Evolutionary conservation across 768 basidiomycete genomes (phyloP), one percentile per base, ranked within the genome.

Genomic region (Rhizopogon sp.): DNA sequence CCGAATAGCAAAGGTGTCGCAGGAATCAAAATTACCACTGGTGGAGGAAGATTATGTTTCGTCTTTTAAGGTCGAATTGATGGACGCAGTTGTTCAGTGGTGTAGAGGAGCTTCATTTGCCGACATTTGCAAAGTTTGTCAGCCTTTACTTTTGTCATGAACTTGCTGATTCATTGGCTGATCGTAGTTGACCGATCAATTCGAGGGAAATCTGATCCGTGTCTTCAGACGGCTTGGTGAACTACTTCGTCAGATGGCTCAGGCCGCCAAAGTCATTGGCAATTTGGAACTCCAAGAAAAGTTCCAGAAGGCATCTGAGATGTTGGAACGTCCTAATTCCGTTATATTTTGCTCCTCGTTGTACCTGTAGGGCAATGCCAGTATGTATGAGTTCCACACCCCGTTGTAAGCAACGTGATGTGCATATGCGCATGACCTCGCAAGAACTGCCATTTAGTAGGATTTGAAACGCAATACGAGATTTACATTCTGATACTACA

Each of bases 81-180:
- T 98, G 94, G 97, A 98, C 60, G 92, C 91, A 1, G 97, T 98
- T 9, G 79, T 93, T 37, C 90, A 93, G 58, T 99, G 97, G 97
- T 98, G 96, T 74, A 85, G 92, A n/a, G 97, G 97, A 4, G 91
- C 94, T 14, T 92, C 91, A 28, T 99, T 99, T 72, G 77, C 89
- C 1, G 96, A 99, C 25, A 93, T 98, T 54, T 93, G 91, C 81
- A 97, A 97, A 83, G 95, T 90, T 40, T 8, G 56, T 59, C n/a
- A 17, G 33, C 40, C 16, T 5, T 43, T 37, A 16, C 17, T 3
- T 42, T 14, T 50, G 22, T 16, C 7, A 10, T 25, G 14, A 43
- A 14, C 51, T 7, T 22, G 35, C 39, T 50, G 9, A 52, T 33
- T 33, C 28, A 43, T 52, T 61, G 20, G 55, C 33, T 22, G 7